A percentile compares a stretch with the other conserved stretches of the same genome.
Evolutionary conservation across 2,329 filamentous ascomycete genomes (phyloP).

Genomic region (Colletotrichum lupini): DNA sequence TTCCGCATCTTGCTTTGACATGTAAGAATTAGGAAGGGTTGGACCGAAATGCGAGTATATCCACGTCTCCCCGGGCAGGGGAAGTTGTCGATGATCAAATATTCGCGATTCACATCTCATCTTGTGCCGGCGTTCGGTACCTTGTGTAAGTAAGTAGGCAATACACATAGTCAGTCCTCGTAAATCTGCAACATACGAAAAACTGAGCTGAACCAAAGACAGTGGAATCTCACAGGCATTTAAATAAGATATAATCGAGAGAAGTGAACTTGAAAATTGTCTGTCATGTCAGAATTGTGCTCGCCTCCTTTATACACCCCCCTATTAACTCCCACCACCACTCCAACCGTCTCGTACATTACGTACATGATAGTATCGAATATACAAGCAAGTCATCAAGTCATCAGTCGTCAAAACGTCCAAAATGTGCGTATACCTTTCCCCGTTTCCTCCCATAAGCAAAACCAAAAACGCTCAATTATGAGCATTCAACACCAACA

Average conservation of each 20-base stretch:
- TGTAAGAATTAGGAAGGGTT: too few relatives aligned
- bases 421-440: neutral
- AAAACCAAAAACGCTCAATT: neutral
- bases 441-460: neutral
- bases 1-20: too few relatives aligned
- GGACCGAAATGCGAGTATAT: too few relatives aligned
- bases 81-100: too few relatives aligned
- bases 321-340: neutral
- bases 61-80: too few relatives aligned
- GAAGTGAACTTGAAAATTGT: neutral
- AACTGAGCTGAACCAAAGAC: too few relatives aligned
- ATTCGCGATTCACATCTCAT: too few relatives aligned
- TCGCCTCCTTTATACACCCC: neutral
- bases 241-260: neutral
- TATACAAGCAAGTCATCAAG: neutral
- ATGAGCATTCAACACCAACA: slow-evolving; percentile 56
- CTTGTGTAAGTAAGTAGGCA: too few relatives aligned
- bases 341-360: neutral
- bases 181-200: too few relatives aligned
- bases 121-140: too few relatives aligned
- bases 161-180: too few relatives aligned
- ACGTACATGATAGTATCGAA: neutral
- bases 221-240: too few relatives aligned
- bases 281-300: neutral
- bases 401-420: neutral